phyloP scores from a whole-genome alignment of 2,329 filamentous ascomycete genomes.

The Alternaria tenuissima region DNA sequence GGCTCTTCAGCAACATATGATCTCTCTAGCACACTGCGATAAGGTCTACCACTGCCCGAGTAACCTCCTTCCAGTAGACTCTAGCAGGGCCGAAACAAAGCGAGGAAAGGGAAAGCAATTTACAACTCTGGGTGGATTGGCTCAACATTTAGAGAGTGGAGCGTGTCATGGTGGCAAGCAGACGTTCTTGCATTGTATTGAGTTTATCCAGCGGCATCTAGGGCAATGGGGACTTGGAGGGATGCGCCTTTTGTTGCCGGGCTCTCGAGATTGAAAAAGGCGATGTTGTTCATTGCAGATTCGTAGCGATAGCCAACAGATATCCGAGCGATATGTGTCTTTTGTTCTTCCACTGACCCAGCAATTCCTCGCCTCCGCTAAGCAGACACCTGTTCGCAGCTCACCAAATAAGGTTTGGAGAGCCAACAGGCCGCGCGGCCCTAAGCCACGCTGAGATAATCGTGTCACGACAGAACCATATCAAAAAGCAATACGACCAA shows the following conservation, averaged over 20 bases:
- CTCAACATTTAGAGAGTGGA: slow-evolving; percentile 17
- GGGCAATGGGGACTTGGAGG: slow-evolving; percentile 12
- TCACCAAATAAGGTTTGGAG: not conserved
- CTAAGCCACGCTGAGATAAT: not conserved
- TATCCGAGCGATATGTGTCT: not conserved
- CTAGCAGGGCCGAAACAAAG: not conserved
- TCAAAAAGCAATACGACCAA: not conserved
- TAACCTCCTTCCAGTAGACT: not conserved
- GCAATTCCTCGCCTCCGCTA: too few species aligned
- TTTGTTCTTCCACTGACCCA: too few species aligned
- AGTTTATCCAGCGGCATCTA: slow-evolving; percentile 15
- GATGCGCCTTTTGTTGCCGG: slow-evolving; percentile 11
- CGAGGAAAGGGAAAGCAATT: slow-evolving; percentile 14
- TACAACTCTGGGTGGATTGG: slow-evolving; percentile 17
- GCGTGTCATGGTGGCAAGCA: slow-evolving; percentile 9
- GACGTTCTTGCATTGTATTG: slow-evolving; percentile 10
- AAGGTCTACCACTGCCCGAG: slow-evolving; percentile 4
- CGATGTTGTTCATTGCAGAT: not conserved
- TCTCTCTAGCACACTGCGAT: not conserved
- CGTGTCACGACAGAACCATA: not conserved
- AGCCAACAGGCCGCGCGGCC: slow-evolving; percentile 3
- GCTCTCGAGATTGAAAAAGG: not conserved
- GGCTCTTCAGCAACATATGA: not conserved
- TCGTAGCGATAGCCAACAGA: not conserved
- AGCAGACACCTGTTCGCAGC: too few species aligned